phyloP scores from a whole-genome alignment of 305 asterid genomes.

The Galium porrigens region DNA sequence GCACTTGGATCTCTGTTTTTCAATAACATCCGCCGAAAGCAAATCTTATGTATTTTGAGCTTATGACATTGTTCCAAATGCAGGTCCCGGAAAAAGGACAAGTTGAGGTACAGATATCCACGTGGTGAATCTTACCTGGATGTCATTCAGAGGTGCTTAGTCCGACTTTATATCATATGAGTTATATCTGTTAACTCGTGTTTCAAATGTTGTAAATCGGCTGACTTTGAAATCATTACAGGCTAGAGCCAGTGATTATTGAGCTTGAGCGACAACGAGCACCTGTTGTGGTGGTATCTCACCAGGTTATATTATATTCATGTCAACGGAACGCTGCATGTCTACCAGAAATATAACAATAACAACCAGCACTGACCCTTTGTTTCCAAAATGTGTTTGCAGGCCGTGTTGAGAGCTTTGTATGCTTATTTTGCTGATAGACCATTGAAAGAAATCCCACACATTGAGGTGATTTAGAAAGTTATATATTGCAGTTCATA shows the following conservation, averaged over 20 bases:
- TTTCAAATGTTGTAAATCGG: constrained; percentile 14
- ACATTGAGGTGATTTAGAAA: constrained; percentile 59
- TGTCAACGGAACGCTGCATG: constrained; percentile 6
- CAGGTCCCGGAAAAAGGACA: constrained; percentile 92
- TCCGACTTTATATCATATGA: constrained; percentile 10
- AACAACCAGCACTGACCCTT: constrained; percentile 15
- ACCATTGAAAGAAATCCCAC: constrained; percentile 85
- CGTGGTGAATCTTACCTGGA: constrained; percentile 98
- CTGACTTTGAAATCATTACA: constrained; percentile 23
- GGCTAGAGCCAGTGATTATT: constrained; percentile 94
- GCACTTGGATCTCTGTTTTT: background rate
- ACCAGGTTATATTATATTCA: constrained; percentile 45
- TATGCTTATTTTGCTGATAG: constrained; percentile 97
- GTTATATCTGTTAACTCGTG: constrained; percentile 12
- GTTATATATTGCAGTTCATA: background rate
- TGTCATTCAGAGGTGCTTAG: constrained; percentile 81
- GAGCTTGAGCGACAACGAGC: constrained; percentile 97
- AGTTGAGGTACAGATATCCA: constrained; percentile 90
- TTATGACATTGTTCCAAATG: background rate
- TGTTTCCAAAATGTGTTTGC: constrained; percentile 17
- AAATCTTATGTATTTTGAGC: background rate
- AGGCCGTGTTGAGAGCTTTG: constrained; percentile 95
- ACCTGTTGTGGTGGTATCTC: constrained; percentile 93
- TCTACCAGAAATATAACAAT: constrained; percentile 16
- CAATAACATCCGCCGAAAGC: background rate